Base-by-base conservation (phyloP, 306 rosid species). In the Medicago arabica region DNA sequence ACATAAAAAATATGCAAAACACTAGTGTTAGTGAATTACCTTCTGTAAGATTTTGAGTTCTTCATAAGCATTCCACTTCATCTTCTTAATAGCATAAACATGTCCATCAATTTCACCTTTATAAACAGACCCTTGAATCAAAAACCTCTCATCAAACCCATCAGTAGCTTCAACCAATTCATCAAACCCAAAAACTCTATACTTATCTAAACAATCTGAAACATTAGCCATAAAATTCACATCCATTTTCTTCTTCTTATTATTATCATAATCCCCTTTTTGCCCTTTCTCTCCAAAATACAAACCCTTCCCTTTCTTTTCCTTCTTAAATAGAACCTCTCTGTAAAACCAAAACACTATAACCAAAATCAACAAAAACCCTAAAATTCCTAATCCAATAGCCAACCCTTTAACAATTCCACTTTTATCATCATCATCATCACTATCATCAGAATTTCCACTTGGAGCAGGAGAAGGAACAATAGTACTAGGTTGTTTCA, bases 31-130 rank as follows among this genome's bases (percentile, higher is more conserved):
- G 11, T 25, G 39, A 4, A 23, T 75, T 86, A 95, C 98, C 98
- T 92, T 95, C 84, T 95, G 97, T 74, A 95, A 88, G 82, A 95
- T 95, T 92, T 95, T 95, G 88, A 95, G 98, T 77, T 95, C 96
- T 66, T 95, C 98, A 44, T 80, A 89, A 38, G 96, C 98, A 75
- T 90, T 85, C 97, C 98, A 95, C 19, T 87, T 90, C 98, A 95
- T 95, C 97, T 89, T 92, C 93, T 92, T 95, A 75, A 95, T 90
- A 5, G 98, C 97, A 72, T 40, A 90, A 21, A 85, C 74, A 15
- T 85, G 87, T 7, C 93, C 97, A 44, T 74, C 85, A 58, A 92
- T 88, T 4, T 19, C 2, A 0, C 96, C 98, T 83, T 55, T 95
- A 55, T 95, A 92, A 13, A 95, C 97, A 60, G 96, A 87, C 0